Conservation (phyloP, 202 grass and related monocot genomes). For the Panicum virgatum region DNA sequence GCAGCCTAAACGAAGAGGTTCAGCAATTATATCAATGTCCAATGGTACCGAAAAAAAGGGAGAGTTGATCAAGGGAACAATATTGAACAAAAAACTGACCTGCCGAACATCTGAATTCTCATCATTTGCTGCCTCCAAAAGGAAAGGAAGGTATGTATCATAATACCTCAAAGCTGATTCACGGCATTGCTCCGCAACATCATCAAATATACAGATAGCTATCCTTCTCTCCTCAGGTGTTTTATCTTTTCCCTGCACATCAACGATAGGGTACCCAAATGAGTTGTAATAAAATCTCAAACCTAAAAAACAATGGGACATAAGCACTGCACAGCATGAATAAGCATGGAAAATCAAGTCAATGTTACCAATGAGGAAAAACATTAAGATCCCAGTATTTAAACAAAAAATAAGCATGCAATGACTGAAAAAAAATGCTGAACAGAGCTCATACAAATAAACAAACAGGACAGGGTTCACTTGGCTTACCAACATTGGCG, state of each 20-base stretch:
- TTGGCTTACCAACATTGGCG: constrained; percentile 94
- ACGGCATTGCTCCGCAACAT: constrained; percentile 93
- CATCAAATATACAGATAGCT: constrained; percentile 99
- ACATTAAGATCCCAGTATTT: not conserved
- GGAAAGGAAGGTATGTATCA: constrained; percentile 94
- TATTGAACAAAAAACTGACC: constrained; percentile 53
- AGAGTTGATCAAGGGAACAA: constrained; percentile 23
- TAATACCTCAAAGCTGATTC: constrained; percentile 94
- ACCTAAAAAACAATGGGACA: constrained; percentile 4
- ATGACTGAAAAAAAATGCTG: not conserved
- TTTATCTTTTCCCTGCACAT: constrained; percentile 92
- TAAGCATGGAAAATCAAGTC: not conserved
- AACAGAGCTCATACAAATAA: not conserved
- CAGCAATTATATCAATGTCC: constrained; percentile 6
- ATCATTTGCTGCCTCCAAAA: constrained; percentile 94
- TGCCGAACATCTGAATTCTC: constrained; percentile 91
- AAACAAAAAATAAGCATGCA: not conserved
- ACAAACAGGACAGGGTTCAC: not conserved
- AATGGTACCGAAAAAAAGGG: not conserved
- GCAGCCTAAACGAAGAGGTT: constrained; percentile 64
- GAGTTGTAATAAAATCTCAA: not conserved
- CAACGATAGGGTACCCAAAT: no score
- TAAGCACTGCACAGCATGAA: not conserved
- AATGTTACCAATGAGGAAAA: not conserved
- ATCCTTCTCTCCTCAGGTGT: constrained; percentile 97